Conservation (phyloP, 495 filamentous ascomycete species). For the Sporormia fimetaria region DNA sequence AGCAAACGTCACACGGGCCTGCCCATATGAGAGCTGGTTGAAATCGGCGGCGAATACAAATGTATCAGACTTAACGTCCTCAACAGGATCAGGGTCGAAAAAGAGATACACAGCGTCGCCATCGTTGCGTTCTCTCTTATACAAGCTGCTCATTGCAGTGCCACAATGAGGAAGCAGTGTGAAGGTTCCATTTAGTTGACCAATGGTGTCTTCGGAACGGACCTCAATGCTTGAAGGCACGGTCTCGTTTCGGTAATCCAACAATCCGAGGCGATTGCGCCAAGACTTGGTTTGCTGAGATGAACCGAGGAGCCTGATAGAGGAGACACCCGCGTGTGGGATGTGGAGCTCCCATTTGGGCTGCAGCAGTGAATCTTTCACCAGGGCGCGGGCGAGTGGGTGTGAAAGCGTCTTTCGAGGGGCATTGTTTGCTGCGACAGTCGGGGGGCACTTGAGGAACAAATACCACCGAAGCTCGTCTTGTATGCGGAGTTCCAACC, state of each 20-base stretch:
- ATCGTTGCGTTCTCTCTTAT: slow-evolving; percentile 29
- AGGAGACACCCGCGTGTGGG: neutral
- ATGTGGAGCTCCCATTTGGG: slow-evolving; percentile 17
- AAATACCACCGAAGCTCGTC: slow-evolving; percentile 41
- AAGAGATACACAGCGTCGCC: slow-evolving; percentile 48
- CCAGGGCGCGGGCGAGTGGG: slow-evolving; percentile 46
- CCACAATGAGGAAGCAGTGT: slow-evolving; percentile 51
- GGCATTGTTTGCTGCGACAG: slow-evolving; percentile 33
- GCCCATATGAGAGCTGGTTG: slow-evolving; percentile 42
- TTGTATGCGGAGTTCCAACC: slow-evolving; percentile 42
- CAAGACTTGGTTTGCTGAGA: slow-evolving; percentile 11
- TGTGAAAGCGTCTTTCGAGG: slow-evolving; percentile 39
- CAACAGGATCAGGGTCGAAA: slow-evolving; percentile 46
- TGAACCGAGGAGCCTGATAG: slow-evolving; percentile 3
- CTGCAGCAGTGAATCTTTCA: slow-evolving; percentile 21
- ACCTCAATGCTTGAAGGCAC: slow-evolving; percentile 36
- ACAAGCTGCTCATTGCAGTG: slow-evolving; percentile 49
- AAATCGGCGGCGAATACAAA: slow-evolving; percentile 55
- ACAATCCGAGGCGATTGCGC: slow-evolving; percentile 20
- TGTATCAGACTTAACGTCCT: slow-evolving; percentile 39
- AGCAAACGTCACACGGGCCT: slow-evolving; percentile 41
- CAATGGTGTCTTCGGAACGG: slow-evolving; percentile 22
- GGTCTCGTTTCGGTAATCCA: slow-evolving; percentile 26
- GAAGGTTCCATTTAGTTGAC: slow-evolving; percentile 49
- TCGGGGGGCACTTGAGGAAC: slow-evolving; percentile 37